A percentile compares a stretch with the other conserved stretches of the same genome.
phyloP scores from a whole-genome alignment of 257 asterid genomes.

The Anisodus tanguticus region DNA sequence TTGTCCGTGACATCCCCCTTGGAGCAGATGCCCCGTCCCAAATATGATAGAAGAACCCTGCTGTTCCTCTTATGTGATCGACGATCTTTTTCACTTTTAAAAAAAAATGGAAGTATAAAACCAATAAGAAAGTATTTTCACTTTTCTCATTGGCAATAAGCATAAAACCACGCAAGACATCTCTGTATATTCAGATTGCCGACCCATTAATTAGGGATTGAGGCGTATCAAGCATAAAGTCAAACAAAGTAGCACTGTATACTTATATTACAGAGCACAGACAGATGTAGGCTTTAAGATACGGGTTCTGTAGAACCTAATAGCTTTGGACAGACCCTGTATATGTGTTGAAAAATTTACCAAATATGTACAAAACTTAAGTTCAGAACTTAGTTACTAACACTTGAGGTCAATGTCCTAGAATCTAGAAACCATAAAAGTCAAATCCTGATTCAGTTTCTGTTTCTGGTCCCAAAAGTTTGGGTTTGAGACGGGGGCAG shows the following conservation, averaged over 20 bases:
- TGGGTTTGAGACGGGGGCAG: background rate
- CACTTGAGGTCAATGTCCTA: background rate
- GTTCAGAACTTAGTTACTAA: background rate
- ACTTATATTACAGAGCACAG: background rate
- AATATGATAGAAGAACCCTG: background rate
- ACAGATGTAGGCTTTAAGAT: too few relatives aligned
- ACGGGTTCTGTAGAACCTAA: background rate
- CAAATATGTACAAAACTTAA: too few relatives aligned
- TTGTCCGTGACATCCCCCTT: background rate
- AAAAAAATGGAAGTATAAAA: too few relatives aligned
- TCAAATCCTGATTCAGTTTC: background rate
- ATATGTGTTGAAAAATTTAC: background rate
- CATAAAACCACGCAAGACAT: background rate
- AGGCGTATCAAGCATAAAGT: background rate
- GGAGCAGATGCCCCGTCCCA: background rate
- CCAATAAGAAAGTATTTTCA: background rate
- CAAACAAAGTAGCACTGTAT: background rate
- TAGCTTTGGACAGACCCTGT: background rate
- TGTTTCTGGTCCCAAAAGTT: background rate
- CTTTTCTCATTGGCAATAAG: background rate
- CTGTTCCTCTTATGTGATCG: background rate
- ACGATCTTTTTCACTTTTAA: background rate
- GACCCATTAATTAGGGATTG: background rate
- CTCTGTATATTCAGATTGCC: background rate
- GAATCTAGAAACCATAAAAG: too few relatives aligned